These are phyloP conservation scores for Lipomyces chichibuensis DNA, from an alignment of 805 yeast genomes.

Conservation along the genomic window DNA sequence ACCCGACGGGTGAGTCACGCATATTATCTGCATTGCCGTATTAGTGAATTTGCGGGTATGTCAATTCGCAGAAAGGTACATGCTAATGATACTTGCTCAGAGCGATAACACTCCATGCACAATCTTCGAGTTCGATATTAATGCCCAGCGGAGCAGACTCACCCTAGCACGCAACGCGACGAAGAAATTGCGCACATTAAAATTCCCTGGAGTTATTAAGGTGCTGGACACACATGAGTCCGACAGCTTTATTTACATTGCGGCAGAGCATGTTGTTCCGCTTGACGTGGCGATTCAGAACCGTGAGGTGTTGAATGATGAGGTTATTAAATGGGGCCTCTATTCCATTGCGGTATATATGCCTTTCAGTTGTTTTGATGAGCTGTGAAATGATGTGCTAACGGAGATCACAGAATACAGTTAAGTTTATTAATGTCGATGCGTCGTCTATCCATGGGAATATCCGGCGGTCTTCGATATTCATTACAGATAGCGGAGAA, in stretches of 20 bases:
- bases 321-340: conserved; percentile 57
- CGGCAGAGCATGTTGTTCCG: conserved; percentile 70
- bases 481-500: conserved; percentile 69
- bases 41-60: not conserved
- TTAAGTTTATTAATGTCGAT: conserved; percentile 61
- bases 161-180: conserved; percentile 53
- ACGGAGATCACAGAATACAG: conserved; percentile 44
- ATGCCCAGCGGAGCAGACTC: conserved; percentile 41
- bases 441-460: conserved; percentile 66
- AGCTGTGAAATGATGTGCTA: not conserved
- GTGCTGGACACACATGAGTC: conserved; percentile 66
- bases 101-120: conserved; percentile 58
- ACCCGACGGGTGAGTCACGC: conserved; percentile 45
- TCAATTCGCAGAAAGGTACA: not conserved
- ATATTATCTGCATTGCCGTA: conserved; percentile 32
- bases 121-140: conserved; percentile 65
- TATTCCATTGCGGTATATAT: conserved; percentile 50
- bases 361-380: not conserved
- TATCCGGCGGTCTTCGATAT: conserved; percentile 60
- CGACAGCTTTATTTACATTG: conserved; percentile 59
- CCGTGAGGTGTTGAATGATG: conserved; percentile 34
- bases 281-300: conserved; percentile 49
- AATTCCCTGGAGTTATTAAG: conserved; percentile 69
- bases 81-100: conserved; percentile 36
- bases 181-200: conserved; percentile 56